Evolutionary conservation across 1,284 basidiomycete genomes (phyloP), one percentile per base, ranked within the genome.

Genomic region (Moniliella sp.): DNA sequence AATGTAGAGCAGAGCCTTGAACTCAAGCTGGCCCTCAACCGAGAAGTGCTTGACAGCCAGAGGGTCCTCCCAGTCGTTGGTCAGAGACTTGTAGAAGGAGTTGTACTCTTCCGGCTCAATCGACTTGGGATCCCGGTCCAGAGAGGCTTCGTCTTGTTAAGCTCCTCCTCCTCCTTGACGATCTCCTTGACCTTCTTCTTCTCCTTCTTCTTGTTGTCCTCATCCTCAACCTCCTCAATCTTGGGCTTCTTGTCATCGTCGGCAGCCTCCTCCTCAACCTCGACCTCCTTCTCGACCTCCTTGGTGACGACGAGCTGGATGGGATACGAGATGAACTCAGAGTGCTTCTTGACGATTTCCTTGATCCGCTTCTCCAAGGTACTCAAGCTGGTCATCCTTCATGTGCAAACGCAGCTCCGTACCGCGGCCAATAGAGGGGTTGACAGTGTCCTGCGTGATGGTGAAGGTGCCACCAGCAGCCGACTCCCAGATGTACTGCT

Each of bases 401-500:
- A 99, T 69, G 73, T 68, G 83, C 45, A 99, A 75, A 52, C 81
- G 80, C 62, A 97, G 74, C 66, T 88, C 80, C 37, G 80, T 79
- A 67, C 88, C 91, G 62, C 91, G 88, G 46, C 81, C 83, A 39
- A 99, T 72, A 46, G 78, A 70, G 27, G 78, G 75, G 68, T 86
- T 86, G 61, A 75, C 66, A 39, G 74, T 80, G 66, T 97, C 91
- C 43, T 69, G 78, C 39, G 84, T 91, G 67, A 99, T 93, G 62
- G 88, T 97, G 71, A 97, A 99, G 35, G 91, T 97, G 43, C 91
- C 91, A 62, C 88, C 91, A 28, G 91, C 88, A 44, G 91, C 78
- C 13, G 91, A 97, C 72, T 94, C 88, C 91, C 91, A 97, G 65
- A 94, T 86, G 72, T 97, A 94, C 68, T 99, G 88, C 68, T 97